These are phyloP conservation scores for Pyrus hybrid DNA, from an alignment of 331 rosid species.

Conservation along the genomic window DNA sequence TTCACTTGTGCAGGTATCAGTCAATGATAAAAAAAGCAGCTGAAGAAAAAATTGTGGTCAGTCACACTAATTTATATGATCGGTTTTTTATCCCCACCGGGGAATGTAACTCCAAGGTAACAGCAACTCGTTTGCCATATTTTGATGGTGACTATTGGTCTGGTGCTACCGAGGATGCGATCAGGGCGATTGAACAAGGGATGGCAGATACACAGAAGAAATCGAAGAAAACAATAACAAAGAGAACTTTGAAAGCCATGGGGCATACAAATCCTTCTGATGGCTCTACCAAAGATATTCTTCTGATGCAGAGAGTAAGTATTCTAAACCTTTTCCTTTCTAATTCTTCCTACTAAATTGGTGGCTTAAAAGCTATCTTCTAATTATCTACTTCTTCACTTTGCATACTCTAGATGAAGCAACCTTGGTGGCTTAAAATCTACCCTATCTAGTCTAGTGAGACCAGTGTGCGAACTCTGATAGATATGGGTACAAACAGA, in stretches of 20 bases:
- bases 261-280: constrained; percentile 39
- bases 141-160: constrained; percentile 75
- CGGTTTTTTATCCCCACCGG: constrained; percentile 38
- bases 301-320: constrained; percentile 50
- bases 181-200: constrained; percentile 21
- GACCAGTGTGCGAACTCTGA: not conserved
- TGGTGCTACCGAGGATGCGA: constrained; percentile 27
- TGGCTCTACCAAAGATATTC: constrained; percentile 34
- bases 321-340: not conserved
- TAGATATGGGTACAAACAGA: not conserved
- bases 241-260: constrained; percentile 40
- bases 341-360: not conserved
- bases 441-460: not conserved
- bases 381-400: not conserved
- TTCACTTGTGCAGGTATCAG: constrained; percentile 38
- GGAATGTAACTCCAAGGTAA: constrained; percentile 32
- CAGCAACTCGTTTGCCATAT: constrained; percentile 48
- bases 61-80: constrained; percentile 41
- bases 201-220: constrained; percentile 11
- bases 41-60: constrained; percentile 46
- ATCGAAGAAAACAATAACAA: constrained; percentile 13
- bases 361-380: not conserved
- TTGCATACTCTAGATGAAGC: not conserved
- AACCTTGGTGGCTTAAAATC: not conserved
- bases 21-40: constrained; percentile 49